These are phyloP conservation scores for Paramecium caudatum DNA, from an alignment of 73 alveolate genomes.

Conservation along the genomic window DNA sequence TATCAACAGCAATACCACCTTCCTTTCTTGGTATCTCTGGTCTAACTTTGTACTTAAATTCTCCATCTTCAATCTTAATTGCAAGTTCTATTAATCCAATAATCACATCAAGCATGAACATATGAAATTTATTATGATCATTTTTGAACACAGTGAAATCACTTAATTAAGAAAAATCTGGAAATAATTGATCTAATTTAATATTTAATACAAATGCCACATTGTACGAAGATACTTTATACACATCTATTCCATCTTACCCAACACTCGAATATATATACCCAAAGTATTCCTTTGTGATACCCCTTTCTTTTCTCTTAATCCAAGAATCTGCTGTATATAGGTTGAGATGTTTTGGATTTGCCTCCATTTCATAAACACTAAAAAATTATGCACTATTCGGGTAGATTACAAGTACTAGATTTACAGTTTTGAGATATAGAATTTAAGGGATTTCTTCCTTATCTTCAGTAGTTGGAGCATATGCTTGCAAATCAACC, in stretches of 20 bases:
- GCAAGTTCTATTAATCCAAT: constrained; percentile 21
- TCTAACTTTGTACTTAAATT: constrained; percentile 38
- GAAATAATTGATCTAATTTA: not conserved
- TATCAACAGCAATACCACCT: constrained; percentile 68
- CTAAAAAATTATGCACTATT: constrained; percentile 19
- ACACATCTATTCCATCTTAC: constrained; percentile 43
- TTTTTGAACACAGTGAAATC: constrained; percentile 25
- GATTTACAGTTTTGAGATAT: not conserved
- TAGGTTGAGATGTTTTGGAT: not conserved
- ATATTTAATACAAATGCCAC: not conserved
- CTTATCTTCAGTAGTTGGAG: not conserved
- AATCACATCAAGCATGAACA: constrained; percentile 6
- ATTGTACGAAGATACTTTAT: constrained; percentile 3
- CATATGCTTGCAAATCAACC: constrained; percentile 10
- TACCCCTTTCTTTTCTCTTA: constrained; percentile 63
- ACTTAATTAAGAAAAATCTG: not conserved
- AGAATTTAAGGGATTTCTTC: constrained; percentile 60
- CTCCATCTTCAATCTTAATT: not conserved
- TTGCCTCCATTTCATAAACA: constrained; percentile 38
- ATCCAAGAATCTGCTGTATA: not conserved
- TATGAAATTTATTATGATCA: constrained; percentile 14
- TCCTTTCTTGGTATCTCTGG: constrained; percentile 49
- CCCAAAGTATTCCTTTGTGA: constrained; percentile 37
- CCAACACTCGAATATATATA: constrained; percentile 22
- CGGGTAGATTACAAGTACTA: not conserved